A percentile compares a stretch with the other conserved stretches of the same genome.
Conservation (phyloP, 2,329 filamentous ascomycete genomes). For the Penicillium sp. region DNA sequence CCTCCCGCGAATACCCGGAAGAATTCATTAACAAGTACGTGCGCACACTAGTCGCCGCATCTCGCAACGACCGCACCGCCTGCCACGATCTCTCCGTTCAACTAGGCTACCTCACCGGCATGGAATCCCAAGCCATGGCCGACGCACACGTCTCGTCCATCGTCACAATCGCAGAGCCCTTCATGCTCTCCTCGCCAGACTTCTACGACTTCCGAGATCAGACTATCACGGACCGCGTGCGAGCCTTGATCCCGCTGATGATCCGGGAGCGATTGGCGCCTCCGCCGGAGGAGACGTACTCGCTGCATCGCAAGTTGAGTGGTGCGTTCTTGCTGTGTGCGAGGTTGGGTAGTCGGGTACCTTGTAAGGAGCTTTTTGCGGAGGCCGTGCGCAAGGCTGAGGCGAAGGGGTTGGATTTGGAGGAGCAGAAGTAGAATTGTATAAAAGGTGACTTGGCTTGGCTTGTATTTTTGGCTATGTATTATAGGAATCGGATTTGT, state of each 20-base stretch:
- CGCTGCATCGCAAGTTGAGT: conserved; percentile 90
- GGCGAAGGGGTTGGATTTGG: conserved; percentile 25
- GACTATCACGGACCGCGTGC: conserved; percentile 94
- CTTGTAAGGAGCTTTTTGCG: conserved; percentile 78
- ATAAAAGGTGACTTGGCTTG: not conserved
- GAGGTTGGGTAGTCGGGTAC: conserved; percentile 79
- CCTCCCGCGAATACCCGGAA: conserved; percentile 81
- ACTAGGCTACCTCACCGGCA: conserved; percentile 90
- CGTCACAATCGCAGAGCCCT: conserved; percentile 89
- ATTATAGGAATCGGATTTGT: conserved; percentile 10
- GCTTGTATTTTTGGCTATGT: conserved; percentile 8
- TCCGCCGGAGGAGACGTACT: conserved; percentile 97
- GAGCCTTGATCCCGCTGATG: conserved; percentile 90
- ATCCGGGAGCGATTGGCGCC: conserved; percentile 84
- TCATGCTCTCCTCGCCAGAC: conserved; percentile 74
- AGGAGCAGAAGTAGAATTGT: conserved; percentile 10
- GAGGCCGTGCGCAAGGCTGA: conserved; percentile 41
- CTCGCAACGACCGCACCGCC: conserved; percentile 67
- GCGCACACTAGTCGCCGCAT: conserved; percentile 78
- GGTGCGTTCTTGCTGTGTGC: conserved; percentile 94
- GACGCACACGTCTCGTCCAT: conserved; percentile 89
- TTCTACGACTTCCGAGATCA: conserved; percentile 92
- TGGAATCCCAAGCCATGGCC: conserved; percentile 84
- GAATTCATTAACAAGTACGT: conserved; percentile 83
- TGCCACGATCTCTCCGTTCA: conserved; percentile 73